Evolutionary conservation across 1,284 basidiomycete species (phyloP), one percentile per base, ranked within the genome.

Genomic region (Boletus semigastroideus): DNA sequence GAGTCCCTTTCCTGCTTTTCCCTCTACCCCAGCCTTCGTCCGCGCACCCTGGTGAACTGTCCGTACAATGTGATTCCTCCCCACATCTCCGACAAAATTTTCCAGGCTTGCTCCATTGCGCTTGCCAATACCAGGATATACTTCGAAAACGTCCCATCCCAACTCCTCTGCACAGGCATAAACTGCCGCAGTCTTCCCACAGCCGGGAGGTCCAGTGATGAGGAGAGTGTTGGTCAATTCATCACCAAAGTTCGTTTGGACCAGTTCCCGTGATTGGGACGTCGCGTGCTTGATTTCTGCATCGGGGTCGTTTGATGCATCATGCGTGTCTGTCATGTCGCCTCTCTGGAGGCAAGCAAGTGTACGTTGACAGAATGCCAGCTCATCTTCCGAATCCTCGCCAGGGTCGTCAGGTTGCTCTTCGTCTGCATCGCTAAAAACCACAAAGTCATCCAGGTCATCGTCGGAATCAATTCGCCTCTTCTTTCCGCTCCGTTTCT

Each of bases 111-210:
- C 78, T 3, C 90, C 92, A 41, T 84, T 90, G 20, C 97, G 82
- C 63, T 83, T 89, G 22, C 92, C 92, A 53, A 95, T 87, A 5
- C 97, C 97, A n/a, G 97, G 90, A 71, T 94, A 92, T 10, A 99
- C 92, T 69, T 99, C 97, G 64, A 99, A 98, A 12, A 99, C 86
- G 47, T 97, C 92, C 88, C 91, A 99, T 5, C 90, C 93, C 19
- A 99, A 78, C 69, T 98, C 93, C 40, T 87, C 82, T 4, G 95
- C 93, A 58, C 94, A 95, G 0, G 95, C 94, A 66, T 97, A 92
- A 0, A 98, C 87, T 7, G 93, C 84, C 0, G 93, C 88, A 5
- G 94, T 94, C 74, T 99, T 99, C 25, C 97, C 97, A 42, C 79
- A 80, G 1, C 96, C 97, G 22, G 80, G 72, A 0, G 93, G 92